These are phyloP conservation scores for Lipomyces oligophaga DNA, from an alignment of 805 yeast species.

Conservation along the genomic window DNA sequence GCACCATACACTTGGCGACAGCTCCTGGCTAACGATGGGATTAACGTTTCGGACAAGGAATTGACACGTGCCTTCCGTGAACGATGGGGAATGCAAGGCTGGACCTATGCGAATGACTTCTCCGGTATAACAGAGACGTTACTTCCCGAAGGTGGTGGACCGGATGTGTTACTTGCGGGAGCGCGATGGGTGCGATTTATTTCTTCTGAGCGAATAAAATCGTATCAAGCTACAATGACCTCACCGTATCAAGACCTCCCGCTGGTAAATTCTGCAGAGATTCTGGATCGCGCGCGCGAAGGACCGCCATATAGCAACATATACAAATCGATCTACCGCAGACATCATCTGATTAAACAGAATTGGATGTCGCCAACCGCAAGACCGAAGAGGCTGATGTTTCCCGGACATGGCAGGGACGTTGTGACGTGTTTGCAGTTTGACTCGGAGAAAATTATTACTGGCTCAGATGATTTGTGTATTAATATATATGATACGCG, in stretches of 20 bases:
- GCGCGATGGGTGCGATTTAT: neutral
- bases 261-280: neutral
- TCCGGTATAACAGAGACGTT: neutral
- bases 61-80: constrained; percentile 39
- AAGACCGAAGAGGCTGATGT: constrained; percentile 62
- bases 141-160: neutral
- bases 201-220: neutral
- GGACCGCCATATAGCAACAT: constrained; percentile 31
- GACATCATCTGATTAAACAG: constrained; percentile 52
- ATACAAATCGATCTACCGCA: constrained; percentile 57
- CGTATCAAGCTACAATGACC: neutral
- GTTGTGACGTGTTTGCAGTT: constrained; percentile 95
- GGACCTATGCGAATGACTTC: constrained; percentile 1
- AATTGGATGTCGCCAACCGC: constrained; percentile 80
- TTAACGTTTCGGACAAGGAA: constrained; percentile 50
- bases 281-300: neutral
- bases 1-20: constrained; percentile 67
- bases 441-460: constrained; percentile 83
- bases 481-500: constrained; percentile 77
- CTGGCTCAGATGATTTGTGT: constrained; percentile 85
- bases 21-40: constrained; percentile 58
- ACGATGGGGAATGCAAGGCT: constrained; percentile 34
- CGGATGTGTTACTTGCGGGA: neutral
- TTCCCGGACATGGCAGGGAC: constrained; percentile 66
- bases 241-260: neutral